Conservation (phyloP, 441 rosid species). For the Capsella rubella region DNA sequence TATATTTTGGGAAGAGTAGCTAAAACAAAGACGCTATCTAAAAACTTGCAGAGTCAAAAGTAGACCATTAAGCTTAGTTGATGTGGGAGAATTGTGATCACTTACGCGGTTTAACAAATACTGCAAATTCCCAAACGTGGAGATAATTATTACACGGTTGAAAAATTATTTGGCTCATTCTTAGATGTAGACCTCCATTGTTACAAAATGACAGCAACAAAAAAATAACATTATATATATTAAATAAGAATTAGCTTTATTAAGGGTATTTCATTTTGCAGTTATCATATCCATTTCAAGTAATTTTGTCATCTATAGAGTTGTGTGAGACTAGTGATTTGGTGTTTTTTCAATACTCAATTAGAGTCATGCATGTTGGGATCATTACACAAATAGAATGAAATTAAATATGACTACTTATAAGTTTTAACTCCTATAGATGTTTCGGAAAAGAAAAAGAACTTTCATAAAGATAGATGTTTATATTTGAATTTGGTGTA, state of each 20-base stretch:
- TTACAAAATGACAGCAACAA: neutral
- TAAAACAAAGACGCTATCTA: conserved; percentile 31
- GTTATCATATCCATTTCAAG: neutral
- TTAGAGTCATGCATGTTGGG: neutral
- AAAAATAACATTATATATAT: too few species aligned
- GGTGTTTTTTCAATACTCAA: conserved; percentile 8
- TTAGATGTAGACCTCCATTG: conserved; percentile 6
- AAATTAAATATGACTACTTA: neutral
- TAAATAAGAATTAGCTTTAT: neutral
- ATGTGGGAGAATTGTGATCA: neutral
- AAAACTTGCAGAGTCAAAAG: conserved; percentile 22
- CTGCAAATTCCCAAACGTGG: conserved; percentile 24
- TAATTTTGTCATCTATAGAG: neutral
- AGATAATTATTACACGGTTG: neutral
- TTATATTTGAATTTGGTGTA: neutral
- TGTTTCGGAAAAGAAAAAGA: neutral
- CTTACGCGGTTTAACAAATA: conserved; percentile 31
- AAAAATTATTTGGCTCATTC: neutral
- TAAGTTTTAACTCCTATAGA: neutral
- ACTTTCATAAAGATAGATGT: too few species aligned
- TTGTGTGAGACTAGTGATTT: neutral
- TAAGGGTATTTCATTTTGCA: neutral
- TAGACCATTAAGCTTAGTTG: conserved; percentile 26
- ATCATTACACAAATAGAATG: neutral
- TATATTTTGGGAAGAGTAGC: neutral